phyloP scores from a whole-genome alignment of 345 rosid genomes.

The Eucalyptus pauciflora region DNA sequence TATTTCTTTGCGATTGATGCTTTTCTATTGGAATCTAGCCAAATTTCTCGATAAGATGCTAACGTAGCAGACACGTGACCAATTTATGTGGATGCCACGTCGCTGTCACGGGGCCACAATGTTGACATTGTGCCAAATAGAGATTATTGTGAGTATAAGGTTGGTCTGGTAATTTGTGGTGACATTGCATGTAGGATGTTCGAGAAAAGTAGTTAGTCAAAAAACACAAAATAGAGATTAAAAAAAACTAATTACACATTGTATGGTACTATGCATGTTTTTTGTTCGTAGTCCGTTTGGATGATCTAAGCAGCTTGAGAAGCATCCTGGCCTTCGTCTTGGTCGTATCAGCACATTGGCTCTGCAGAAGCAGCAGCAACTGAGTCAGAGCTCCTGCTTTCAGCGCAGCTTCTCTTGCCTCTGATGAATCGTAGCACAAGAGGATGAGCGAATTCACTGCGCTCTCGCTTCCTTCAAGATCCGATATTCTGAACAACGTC shows the following conservation, averaged over 20 bases:
- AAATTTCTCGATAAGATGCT: neutral
- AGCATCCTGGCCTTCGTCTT: constrained; percentile 8
- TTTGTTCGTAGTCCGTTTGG: neutral
- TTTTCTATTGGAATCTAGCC: neutral
- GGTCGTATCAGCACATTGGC: neutral
- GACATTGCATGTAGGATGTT: neutral
- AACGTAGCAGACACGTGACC: neutral
- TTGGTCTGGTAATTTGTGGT: neutral
- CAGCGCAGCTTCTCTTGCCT: constrained; percentile 11
- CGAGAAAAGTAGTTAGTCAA: neutral
- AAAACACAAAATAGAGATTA: neutral
- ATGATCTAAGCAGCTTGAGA: constrained; percentile 1
- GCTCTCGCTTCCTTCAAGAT: constrained; percentile 45
- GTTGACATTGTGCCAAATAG: neutral
- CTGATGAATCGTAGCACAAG: constrained; percentile 21
- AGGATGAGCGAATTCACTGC: constrained; percentile 27
- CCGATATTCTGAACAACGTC: constrained; percentile 56
- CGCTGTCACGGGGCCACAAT: neutral
- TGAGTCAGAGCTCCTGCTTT: constrained; percentile 1
- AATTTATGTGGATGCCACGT: neutral
- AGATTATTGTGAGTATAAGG: neutral
- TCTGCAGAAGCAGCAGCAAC: constrained; percentile 5
- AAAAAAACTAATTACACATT: neutral
- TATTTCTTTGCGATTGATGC: neutral
- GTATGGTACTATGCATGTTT: neutral